phyloP scores from a whole-genome alignment of 2,329 filamentous ascomycete species.

The Epichloe sp. region DNA sequence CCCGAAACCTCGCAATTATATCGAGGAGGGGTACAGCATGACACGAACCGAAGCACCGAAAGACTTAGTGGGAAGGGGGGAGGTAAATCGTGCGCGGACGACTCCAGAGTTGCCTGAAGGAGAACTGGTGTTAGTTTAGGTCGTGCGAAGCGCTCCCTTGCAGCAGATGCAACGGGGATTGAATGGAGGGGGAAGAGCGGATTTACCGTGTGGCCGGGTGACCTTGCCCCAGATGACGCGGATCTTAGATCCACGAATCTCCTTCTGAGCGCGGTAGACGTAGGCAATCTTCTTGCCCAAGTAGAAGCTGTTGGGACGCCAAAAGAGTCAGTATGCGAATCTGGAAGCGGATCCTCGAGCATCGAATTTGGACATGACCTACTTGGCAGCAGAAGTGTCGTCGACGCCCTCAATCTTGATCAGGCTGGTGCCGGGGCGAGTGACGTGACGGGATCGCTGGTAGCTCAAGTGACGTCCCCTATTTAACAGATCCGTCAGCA shows the following conservation, averaged over 20 bases:
- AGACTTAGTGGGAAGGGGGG: conserved; percentile 90
- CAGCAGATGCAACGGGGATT: background rate
- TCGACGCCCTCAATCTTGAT: conserved; percentile 99
- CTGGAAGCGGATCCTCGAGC: too few species aligned
- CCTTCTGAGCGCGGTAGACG: conserved; percentile 91
- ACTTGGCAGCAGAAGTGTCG: conserved; percentile 76
- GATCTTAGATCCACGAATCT: conserved; percentile 96
- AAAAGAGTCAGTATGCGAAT: conserved; percentile 12
- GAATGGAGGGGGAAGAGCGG: background rate
- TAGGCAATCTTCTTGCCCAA: conserved; percentile 97
- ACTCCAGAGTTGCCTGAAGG: conserved; percentile 82
- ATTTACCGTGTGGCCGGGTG: conserved; percentile 82
- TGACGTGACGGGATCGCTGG: conserved; percentile 87
- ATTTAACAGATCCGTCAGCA: conserved; percentile 3
- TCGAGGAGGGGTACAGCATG: conserved; percentile 96
- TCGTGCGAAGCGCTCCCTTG: background rate
- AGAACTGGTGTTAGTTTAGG: background rate
- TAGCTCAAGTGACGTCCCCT: conserved; percentile 98
- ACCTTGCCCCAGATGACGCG: conserved; percentile 99
- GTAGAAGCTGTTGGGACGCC: conserved; percentile 57
- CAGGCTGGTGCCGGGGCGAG: conserved; percentile 80
- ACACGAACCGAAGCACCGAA: conserved; percentile 93
- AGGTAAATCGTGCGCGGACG: conserved; percentile 92
- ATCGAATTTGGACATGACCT: conserved; percentile 25
- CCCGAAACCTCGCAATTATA: conserved; percentile 53